Base-by-base conservation (phyloP, 2,329 filamentous ascomycete genomes). In the Hyphodiscus sp. region DNA sequence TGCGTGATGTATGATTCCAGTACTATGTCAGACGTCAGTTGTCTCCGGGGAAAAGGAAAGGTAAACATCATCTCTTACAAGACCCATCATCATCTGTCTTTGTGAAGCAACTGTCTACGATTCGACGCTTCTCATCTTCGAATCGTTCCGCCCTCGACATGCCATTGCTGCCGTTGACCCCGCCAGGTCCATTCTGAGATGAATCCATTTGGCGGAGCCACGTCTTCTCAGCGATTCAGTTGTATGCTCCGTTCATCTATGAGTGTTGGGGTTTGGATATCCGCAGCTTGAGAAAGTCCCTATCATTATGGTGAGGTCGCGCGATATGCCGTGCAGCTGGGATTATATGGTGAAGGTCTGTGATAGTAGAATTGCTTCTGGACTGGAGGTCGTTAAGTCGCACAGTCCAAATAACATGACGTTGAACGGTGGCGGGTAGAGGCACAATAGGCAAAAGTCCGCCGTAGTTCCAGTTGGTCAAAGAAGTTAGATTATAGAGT, bases 1-100 rank as follows among this genome's bases (percentile, higher is more conserved):
- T 99, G 94, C 20, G 94, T 99, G 65, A 99, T 99, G 74, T 99
- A 99, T 33, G 91, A 96, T 74, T 99, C 94, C 62, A 85, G 76
- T 62, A 89, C 86, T 90, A 65, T 41, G 26, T 41, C 19, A 53
- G 49, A 51, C 18, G 61, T 69, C 52, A 68, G 63, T 45, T 45
- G 29, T 6, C 18, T 26, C 41, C 45, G 20, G 20, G 19, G 45
- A 41, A 48, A 4, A n/a, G 46, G 41, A 47, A 44, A 33, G 23
- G 45, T 20, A 49, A 23, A n/a, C 49, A 43, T 33, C n/a, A 19
- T 45, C 44, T 41, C 57, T 61, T 80, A 95, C 90, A 78, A 56
- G 89, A 86, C 61, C 91, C 91, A 72, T 95, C 89, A 43, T 82
- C 79, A 68, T 97, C 94, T 66, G 85, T 86, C 75, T 95, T 96